These are phyloP conservation scores for Tuber indicum DNA, from an alignment of 495 filamentous ascomycete species.

Conservation along the genomic window DNA sequence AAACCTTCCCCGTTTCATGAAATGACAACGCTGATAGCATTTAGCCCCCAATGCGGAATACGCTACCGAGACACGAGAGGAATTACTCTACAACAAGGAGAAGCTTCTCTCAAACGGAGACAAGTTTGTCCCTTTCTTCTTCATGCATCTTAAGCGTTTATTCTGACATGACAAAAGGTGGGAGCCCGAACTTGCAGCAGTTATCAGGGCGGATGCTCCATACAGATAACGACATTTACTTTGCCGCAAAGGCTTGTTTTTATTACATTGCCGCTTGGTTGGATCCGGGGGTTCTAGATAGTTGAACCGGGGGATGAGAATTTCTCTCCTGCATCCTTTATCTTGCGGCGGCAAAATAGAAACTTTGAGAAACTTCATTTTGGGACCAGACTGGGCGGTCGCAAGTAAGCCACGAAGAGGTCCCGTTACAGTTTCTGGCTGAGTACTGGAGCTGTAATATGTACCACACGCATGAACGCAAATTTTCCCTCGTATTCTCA, in stretches of 20 bases:
- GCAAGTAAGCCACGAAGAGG: background rate
- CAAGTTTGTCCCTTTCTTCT: slow-evolving; percentile 20
- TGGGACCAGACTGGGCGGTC: background rate
- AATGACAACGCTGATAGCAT: background rate
- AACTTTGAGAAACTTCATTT: background rate
- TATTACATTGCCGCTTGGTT: background rate
- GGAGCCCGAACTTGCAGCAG: slow-evolving; percentile 94
- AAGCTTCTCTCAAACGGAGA: slow-evolving; percentile 41
- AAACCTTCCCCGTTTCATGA: too few species aligned
- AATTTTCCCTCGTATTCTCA: background rate
- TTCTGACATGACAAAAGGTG: slow-evolving; percentile 58
- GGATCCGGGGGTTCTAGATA: background rate
- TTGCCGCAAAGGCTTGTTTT: background rate
- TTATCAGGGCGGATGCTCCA: slow-evolving; percentile 78
- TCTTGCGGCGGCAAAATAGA: background rate
- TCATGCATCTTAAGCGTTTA: background rate
- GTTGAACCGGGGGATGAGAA: background rate
- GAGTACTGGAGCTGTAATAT: background rate
- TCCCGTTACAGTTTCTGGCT: background rate
- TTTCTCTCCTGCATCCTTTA: background rate
- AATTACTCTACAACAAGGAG: slow-evolving; percentile 98
- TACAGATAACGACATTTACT: slow-evolving; percentile 59
- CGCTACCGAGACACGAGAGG: slow-evolving; percentile 93
- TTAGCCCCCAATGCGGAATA: slow-evolving; percentile 90
- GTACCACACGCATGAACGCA: background rate